These are phyloP conservation scores for Yueomyces sinensis DNA, from an alignment of 805 yeast species.

Conservation along the genomic window DNA sequence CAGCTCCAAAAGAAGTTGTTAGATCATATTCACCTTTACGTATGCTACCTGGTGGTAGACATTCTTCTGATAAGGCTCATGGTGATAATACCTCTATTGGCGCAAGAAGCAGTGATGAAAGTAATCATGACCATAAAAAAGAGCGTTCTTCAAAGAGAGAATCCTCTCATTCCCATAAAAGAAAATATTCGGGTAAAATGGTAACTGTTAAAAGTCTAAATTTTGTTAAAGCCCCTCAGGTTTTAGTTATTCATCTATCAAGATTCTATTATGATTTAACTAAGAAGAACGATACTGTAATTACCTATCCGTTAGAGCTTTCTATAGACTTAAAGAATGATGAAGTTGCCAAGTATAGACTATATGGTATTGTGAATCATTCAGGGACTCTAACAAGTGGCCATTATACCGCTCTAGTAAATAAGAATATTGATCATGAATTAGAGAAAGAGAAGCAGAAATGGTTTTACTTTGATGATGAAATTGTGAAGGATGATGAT, in stretches of 20 bases:
- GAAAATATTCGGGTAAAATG: slow-evolving; percentile 8
- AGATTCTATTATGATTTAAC: slow-evolving; percentile 51
- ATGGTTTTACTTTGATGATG: slow-evolving; percentile 75
- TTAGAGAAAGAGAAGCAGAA: slow-evolving; percentile 25
- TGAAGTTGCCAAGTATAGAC: slow-evolving; percentile 30
- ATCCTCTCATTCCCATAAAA: background rate
- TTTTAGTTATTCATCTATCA: slow-evolving; percentile 73
- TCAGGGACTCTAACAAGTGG: slow-evolving; percentile 60
- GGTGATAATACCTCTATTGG: slow-evolving; percentile 26
- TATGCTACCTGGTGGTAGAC: slow-evolving; percentile 2
- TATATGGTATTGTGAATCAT: slow-evolving; percentile 58
- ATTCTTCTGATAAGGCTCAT: background rate
- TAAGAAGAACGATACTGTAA: slow-evolving; percentile 36
- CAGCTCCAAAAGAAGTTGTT: slow-evolving; percentile 4
- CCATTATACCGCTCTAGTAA: slow-evolving; percentile 59
- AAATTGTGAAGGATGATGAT: slow-evolving; percentile 32
- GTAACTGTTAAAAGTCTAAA: slow-evolving; percentile 53
- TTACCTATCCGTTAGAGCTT: slow-evolving; percentile 43
- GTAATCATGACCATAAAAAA: slow-evolving; percentile 45
- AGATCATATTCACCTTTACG: slow-evolving; percentile 9
- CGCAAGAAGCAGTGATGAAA: slow-evolving; percentile 38
- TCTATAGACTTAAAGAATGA: slow-evolving; percentile 32
- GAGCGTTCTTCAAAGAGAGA: background rate
- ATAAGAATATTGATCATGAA: slow-evolving; percentile 30
- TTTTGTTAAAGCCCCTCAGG: slow-evolving; percentile 68